These are phyloP conservation scores for Beauveria sp. DNA, from an alignment of 2,329 filamentous ascomycete genomes.

Conservation along the genomic window DNA sequence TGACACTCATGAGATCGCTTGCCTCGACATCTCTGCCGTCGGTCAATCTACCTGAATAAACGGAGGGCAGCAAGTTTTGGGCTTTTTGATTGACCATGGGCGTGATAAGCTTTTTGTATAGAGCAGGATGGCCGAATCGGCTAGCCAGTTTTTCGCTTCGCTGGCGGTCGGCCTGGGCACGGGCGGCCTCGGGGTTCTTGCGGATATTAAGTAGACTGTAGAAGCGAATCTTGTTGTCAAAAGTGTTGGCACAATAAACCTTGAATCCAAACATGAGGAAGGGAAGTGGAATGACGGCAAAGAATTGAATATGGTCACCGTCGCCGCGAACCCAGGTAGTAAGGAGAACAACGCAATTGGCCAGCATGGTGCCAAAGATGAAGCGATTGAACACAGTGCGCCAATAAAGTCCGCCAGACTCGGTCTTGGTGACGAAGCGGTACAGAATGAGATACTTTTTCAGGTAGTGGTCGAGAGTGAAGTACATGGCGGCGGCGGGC, in stretches of 20 bases:
- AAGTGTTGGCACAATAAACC: constrained; percentile 66
- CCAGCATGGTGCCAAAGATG: constrained; percentile 70
- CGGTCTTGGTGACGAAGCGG: constrained; percentile 92
- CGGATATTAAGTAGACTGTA: constrained; percentile 60
- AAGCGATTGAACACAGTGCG: constrained; percentile 87
- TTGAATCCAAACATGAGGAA: constrained; percentile 80
- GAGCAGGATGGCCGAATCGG: constrained; percentile 81
- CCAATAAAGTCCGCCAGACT: constrained; percentile 92
- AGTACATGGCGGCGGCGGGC: constrained; percentile 82
- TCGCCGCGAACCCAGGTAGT: constrained; percentile 65
- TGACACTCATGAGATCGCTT: constrained; percentile 49
- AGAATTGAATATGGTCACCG: constrained; percentile 53
- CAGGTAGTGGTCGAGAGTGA: constrained; percentile 74
- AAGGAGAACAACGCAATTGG: constrained; percentile 71
- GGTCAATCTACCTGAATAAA: constrained; percentile 74
- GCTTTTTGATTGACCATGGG: constrained; percentile 94
- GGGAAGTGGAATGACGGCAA: constrained; percentile 63
- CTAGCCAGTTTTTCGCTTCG: constrained; percentile 64
- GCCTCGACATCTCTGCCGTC: constrained; percentile 56
- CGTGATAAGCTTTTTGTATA: constrained; percentile 83
- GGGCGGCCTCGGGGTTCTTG: constrained; percentile 35
- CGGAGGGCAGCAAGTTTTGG: constrained; percentile 73
- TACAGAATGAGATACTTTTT: constrained; percentile 96
- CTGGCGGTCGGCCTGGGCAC: constrained; percentile 44
- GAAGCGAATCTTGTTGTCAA: constrained; percentile 74